Evolutionary conservation across 495 filamentous ascomycete species (phyloP), one percentile per base, ranked within the genome.

Genomic region (Evernia prunastri): DNA sequence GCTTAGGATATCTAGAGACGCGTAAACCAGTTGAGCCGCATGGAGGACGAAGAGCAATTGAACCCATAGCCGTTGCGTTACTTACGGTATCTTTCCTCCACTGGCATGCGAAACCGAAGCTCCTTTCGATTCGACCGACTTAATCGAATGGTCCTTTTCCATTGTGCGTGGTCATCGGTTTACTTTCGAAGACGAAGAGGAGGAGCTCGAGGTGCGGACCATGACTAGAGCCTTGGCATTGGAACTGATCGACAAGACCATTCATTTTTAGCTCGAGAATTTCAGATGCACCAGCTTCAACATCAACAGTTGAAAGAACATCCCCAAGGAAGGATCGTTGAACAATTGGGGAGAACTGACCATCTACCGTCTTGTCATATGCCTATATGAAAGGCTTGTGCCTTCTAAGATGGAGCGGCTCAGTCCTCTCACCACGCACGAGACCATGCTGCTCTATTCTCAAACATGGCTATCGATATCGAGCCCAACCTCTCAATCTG

Each of bases 1-100:
- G 92, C 81, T 96, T 96, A 72, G 94, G 94, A 77, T 96, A 97
- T 72, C 93, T 97, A 71, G 36, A 15, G 13, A 58, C 29, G 13
- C 54, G 25, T 67, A 40, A 66, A 49, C 45, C 37, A 25, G 20
- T n/a, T 20, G 36, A 18, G 31, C 2, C 4, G 63, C 20, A 49
- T 33, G 53, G 43, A 27, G 20, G 40, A 29, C 45, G 10, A 13
- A 37, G 33, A 31, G 47, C 42, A 20, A 45, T 47, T 33, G 33
- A 58, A 40, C 31, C 27, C 4, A 27, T 17, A 61, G 11, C 3
- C 36, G 42, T 57, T 63, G 59, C 40, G 20, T 23, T 23, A 81
- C 89, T 77, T 85, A 97, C 93, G 91, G 89, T 75, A 97, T 88
- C 80, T 90, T 91, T 78, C 83, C 86, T 78, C 91, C 91, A 77